Percentiles rank a stretch among this genome's conserved stretches.
Conservation (phyloP, 345 rosid species). For the Jatropha curcas region DNA sequence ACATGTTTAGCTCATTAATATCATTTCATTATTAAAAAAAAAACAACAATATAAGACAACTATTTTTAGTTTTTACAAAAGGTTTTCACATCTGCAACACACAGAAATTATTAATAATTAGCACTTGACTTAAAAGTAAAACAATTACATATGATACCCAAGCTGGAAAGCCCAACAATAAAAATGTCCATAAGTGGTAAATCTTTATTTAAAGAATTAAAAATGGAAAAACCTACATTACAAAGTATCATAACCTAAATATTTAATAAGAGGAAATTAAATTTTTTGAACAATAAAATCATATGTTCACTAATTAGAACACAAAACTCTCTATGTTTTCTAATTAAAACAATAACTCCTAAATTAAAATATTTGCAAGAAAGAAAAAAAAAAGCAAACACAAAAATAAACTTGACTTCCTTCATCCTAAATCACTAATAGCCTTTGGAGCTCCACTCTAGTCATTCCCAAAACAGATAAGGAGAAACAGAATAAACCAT, state of each 20-base stretch:
- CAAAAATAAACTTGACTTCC: background rate
- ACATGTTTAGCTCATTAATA: slow-evolving; percentile 20
- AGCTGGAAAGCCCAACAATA: too few relatives aligned
- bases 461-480: background rate
- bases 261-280: background rate
- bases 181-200: background rate
- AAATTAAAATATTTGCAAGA: too few relatives aligned
- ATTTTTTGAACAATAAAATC: background rate
- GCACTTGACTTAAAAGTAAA: background rate
- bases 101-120: background rate
- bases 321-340: background rate
- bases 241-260: too few relatives aligned
- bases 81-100: background rate
- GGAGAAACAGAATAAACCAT: too few relatives aligned
- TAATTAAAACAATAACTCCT: background rate
- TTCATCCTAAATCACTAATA: background rate
- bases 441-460: background rate
- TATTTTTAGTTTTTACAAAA: background rate
- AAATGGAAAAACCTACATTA: too few relatives aligned
- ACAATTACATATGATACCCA: background rate
- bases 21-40: slow-evolving; percentile 1
- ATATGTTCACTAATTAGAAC: background rate
- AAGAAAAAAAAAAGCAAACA: too few relatives aligned
- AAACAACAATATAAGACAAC: background rate
- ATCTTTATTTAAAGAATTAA: background rate